Evolutionary conservation across 352 stramenopile species (phyloP).

Genomic region (Globisporangium abappressorium): DNA sequence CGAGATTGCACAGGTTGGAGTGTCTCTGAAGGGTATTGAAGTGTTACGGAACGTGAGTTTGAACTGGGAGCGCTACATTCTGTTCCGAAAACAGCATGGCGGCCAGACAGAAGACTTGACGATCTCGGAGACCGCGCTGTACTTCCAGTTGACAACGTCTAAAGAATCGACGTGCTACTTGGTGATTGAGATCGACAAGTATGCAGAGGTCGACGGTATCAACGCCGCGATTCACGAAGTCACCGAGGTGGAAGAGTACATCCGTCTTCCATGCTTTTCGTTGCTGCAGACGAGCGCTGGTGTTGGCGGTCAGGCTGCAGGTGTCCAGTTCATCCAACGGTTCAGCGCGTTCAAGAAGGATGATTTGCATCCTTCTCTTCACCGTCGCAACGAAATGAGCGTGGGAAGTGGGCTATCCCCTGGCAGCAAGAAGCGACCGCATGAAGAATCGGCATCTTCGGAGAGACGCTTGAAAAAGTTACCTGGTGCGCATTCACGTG

Average conservation of each 20-base stretch:
- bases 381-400: constrained; percentile 42
- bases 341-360: constrained; percentile 80
- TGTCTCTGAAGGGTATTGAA: constrained; percentile 77
- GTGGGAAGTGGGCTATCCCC: constrained; percentile 16
- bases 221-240: constrained; percentile 51
- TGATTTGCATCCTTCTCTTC: constrained; percentile 61
- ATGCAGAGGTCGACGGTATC: constrained; percentile 64
- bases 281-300: constrained; percentile 70
- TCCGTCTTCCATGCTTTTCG: constrained; percentile 79
- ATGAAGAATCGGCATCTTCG: constrained; percentile 38
- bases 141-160: constrained; percentile 79
- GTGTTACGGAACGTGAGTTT: constrained; percentile 74
- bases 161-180: constrained; percentile 85
- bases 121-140: constrained; percentile 80
- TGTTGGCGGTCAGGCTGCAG: constrained; percentile 51
- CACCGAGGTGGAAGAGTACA: constrained; percentile 54
- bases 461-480: constrained; percentile 35
- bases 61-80: constrained; percentile 84
- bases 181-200: constrained; percentile 85
- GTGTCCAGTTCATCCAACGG: constrained; percentile 84
- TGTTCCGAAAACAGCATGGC: constrained; percentile 79
- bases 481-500: constrained; percentile 22
- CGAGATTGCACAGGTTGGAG: constrained; percentile 72
- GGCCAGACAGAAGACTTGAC: constrained; percentile 75
- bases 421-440: constrained; percentile 17